Conservation (phyloP, 2,329 filamentous ascomycete genomes). For the Arachnomyces sp. region DNA sequence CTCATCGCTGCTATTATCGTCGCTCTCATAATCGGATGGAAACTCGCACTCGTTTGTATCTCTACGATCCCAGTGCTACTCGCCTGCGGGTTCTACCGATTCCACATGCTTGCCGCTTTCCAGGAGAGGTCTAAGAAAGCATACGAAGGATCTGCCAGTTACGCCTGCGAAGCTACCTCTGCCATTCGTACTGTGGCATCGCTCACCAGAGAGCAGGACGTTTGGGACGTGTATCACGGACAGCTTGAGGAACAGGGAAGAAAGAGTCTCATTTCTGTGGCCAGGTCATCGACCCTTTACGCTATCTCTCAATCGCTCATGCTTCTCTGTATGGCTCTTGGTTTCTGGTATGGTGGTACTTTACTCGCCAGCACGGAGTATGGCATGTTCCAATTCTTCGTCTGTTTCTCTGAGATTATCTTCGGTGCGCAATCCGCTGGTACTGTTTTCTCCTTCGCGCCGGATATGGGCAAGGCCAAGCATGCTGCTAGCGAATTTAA, state of each 20-base stretch:
- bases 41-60: slow-evolving; percentile 74
- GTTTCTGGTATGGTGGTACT: slow-evolving; percentile 85
- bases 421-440: slow-evolving; percentile 90
- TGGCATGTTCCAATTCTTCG: slow-evolving; percentile 77
- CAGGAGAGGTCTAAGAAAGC: slow-evolving; percentile 69
- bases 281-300: slow-evolving; percentile 71
- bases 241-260: slow-evolving; percentile 60
- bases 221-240: slow-evolving; percentile 61
- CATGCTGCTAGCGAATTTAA: slow-evolving; percentile 74
- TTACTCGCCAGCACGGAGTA: slow-evolving; percentile 66
- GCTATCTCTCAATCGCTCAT: slow-evolving; percentile 75
- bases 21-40: slow-evolving; percentile 73
- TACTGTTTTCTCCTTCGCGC: slow-evolving; percentile 78
- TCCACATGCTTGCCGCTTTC: slow-evolving; percentile 74
- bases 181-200: slow-evolving; percentile 90
- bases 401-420: slow-evolving; percentile 79
- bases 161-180: slow-evolving; percentile 86
- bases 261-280: slow-evolving; percentile 61
- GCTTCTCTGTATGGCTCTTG: slow-evolving; percentile 75
- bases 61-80: slow-evolving; percentile 69
- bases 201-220: slow-evolving; percentile 76
- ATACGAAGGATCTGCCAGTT: slow-evolving; percentile 73
- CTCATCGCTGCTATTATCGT: slow-evolving; percentile 64
- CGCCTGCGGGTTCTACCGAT: slow-evolving; percentile 76
- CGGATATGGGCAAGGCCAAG: slow-evolving; percentile 89